These are phyloP conservation scores for Schwanniomyces polymorphus DNA, from an alignment of 805 yeast species.

Conservation along the genomic window DNA sequence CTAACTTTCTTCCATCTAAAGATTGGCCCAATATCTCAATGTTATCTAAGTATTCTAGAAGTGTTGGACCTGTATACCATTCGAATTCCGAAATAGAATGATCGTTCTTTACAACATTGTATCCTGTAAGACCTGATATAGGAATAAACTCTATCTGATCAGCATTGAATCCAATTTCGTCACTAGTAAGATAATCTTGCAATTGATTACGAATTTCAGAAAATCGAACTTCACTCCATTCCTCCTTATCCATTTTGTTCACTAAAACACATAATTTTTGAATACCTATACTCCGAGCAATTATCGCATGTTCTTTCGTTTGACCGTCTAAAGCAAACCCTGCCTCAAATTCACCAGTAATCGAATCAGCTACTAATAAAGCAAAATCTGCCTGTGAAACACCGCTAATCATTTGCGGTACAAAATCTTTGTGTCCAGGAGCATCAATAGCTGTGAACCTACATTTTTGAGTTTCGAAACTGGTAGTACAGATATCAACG, in stretches of 20 bases:
- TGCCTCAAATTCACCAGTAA: slow-evolving; percentile 66
- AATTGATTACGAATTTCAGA: slow-evolving; percentile 51
- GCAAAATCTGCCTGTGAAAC: slow-evolving; percentile 79
- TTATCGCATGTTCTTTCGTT: slow-evolving; percentile 73
- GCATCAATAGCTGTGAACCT: slow-evolving; percentile 77
- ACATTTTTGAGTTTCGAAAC: slow-evolving; percentile 55
- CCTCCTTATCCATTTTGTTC: slow-evolving; percentile 67
- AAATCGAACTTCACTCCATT: slow-evolving; percentile 57
- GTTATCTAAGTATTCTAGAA: slow-evolving; percentile 42
- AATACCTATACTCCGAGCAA: slow-evolving; percentile 70
- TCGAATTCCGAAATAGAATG: slow-evolving; percentile 25
- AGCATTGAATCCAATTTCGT: slow-evolving; percentile 48
- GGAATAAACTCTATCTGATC: slow-evolving; percentile 57
- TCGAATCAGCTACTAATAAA: slow-evolving; percentile 66
- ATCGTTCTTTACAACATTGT: slow-evolving; percentile 55
- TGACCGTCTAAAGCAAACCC: slow-evolving; percentile 71
- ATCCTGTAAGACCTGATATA: slow-evolving; percentile 68
- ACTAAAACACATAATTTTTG: slow-evolving; percentile 58
- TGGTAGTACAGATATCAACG: slow-evolving; percentile 70
- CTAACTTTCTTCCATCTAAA: slow-evolving; percentile 9
- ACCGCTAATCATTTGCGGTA: slow-evolving; percentile 85
- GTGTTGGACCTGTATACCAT: slow-evolving; percentile 51
- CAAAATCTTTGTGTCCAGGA: slow-evolving; percentile 81
- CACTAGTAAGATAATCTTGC: slow-evolving; percentile 47
- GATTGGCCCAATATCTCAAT: slow-evolving; percentile 16